Evolutionary conservation across 805 yeast species (phyloP).

Genomic region (Ogataea thermomethanolica): DNA sequence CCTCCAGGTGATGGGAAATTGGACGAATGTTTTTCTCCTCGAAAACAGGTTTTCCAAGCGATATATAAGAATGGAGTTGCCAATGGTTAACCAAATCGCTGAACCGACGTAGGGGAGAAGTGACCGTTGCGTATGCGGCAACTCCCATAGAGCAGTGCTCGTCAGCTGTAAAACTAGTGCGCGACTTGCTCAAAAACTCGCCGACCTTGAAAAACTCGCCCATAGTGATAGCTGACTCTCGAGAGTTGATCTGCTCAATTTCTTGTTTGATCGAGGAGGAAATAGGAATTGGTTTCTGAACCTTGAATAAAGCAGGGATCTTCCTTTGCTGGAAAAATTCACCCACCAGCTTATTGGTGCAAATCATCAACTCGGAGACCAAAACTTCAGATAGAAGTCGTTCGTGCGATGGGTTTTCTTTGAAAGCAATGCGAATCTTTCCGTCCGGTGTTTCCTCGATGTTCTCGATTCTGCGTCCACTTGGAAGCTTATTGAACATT

Average conservation of each 20-base stretch:
- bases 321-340: conserved; percentile 38
- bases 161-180: conserved; percentile 41
- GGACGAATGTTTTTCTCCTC: conserved; percentile 33
- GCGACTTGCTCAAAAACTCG: conserved; percentile 51
- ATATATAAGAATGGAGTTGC: conserved; percentile 53
- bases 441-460: conserved; percentile 7
- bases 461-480: conserved; percentile 22
- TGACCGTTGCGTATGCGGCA: conserved; percentile 62
- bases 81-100: conserved; percentile 80
- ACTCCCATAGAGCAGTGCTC: conserved; percentile 66
- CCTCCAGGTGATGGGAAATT: conserved; percentile 41
- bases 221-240: conserved; percentile 26
- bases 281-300: conserved; percentile 27
- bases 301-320: conserved; percentile 51
- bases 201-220: conserved; percentile 43
- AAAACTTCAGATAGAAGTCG: conserved; percentile 52
- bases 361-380: conserved; percentile 83
- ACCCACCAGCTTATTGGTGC: conserved; percentile 66
- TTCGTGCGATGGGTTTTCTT: conserved; percentile 6
- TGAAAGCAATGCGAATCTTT: background rate
- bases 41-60: conserved; percentile 30
- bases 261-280: conserved; percentile 16
- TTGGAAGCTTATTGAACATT: conserved; percentile 18
- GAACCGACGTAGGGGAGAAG: conserved; percentile 85
- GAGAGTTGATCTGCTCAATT: conserved; percentile 14